Evolutionary conservation across 306 rosid species (phyloP).

Genomic region (Alnus rubra): DNA sequence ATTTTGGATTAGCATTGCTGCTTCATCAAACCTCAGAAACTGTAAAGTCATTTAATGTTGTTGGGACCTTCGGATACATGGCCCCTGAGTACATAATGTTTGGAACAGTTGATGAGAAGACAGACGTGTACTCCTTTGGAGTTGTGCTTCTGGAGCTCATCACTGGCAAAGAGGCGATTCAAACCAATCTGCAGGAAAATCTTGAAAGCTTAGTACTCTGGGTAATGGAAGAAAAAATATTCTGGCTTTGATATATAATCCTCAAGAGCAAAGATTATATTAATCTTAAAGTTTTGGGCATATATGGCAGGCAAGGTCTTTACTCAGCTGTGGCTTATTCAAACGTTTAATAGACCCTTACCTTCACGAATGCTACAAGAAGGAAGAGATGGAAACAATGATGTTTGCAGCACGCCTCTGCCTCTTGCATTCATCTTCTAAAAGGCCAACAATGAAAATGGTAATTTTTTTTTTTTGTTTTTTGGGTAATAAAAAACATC

Average conservation of each 20-base stretch:
- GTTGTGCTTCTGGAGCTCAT: slow-evolving; percentile 55
- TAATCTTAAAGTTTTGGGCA: too few species aligned
- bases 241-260: not conserved
- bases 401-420: slow-evolving; percentile 48
- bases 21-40: slow-evolving; percentile 28
- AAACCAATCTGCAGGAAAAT: slow-evolving; percentile 26
- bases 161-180: slow-evolving; percentile 54
- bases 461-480: not conserved
- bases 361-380: slow-evolving; percentile 37
- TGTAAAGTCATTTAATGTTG: slow-evolving; percentile 26
- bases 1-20: slow-evolving; percentile 45
- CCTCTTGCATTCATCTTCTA: slow-evolving; percentile 46
- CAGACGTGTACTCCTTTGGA: slow-evolving; percentile 52
- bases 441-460: slow-evolving; percentile 48
- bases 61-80: slow-evolving; percentile 47
- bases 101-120: slow-evolving; percentile 51
- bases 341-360: slow-evolving; percentile 33
- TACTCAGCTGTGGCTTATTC: too few species aligned
- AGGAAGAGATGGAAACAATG: slow-evolving; percentile 47
- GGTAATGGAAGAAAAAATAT: slow-evolving; percentile 31
- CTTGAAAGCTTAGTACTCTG: slow-evolving; percentile 48
- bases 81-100: slow-evolving; percentile 54
- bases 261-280: not conserved
- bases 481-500: too few species aligned
- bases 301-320: too few species aligned